Conservation (phyloP, 1,284 basidiomycete species). For the Heterobasidion parviporum region DNA sequence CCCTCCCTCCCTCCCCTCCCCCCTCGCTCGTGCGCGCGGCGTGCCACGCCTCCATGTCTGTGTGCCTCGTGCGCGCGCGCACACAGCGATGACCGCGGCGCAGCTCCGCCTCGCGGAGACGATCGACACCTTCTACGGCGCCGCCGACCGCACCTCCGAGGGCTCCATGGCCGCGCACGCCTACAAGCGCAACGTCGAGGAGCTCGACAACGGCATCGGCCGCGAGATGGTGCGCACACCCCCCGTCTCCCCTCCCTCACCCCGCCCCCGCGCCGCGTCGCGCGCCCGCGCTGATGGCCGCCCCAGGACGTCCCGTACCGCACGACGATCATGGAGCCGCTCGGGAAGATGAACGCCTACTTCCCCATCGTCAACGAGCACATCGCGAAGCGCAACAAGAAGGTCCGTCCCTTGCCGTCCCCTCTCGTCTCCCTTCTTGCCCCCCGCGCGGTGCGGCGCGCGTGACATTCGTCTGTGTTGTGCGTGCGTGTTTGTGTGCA, state of each 20-base stretch:
- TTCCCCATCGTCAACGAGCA: conserved; percentile 94
- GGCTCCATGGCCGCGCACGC: conserved; percentile 96
- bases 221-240: conserved; percentile 68
- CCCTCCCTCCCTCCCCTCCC: not conserved
- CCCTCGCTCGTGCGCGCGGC: not conserved
- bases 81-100: conserved; percentile 80
- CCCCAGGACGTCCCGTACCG: conserved; percentile 87
- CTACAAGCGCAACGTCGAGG: conserved; percentile 93
- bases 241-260: not conserved
- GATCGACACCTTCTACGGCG: conserved; percentile 88
- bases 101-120: conserved; percentile 95
- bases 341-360: conserved; percentile 94
- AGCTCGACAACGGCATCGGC: conserved; percentile 81
- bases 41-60: too few species aligned
- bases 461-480: not conserved
- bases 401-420: conserved; percentile 43
- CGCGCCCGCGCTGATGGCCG: not conserved
- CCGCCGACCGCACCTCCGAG: conserved; percentile 77
- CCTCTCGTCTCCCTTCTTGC: not conserved
- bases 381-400: conserved; percentile 93
- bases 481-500: conserved; percentile 23
- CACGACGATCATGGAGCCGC: conserved; percentile 90
- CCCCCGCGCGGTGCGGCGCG: too few species aligned
- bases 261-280: not conserved
- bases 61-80: not conserved